phyloP scores from a whole-genome alignment of 2,329 filamentous ascomycete species.

The Pseudophaeomoniella oleicola region DNA sequence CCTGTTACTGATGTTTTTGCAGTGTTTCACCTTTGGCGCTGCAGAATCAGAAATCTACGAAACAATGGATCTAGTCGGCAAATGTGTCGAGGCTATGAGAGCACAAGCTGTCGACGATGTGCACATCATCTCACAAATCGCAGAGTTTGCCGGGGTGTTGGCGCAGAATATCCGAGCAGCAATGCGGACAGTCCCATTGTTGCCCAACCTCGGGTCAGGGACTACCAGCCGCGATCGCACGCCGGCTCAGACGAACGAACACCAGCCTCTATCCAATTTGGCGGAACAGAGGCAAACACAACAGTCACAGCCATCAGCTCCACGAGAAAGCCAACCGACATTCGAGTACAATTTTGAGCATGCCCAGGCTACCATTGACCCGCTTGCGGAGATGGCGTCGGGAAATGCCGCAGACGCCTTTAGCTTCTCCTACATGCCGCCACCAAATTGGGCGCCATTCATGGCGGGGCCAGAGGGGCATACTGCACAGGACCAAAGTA shows the following conservation, averaged over 20 bases:
- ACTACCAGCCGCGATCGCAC: constrained; percentile 17
- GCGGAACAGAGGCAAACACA: background rate
- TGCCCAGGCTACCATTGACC: background rate
- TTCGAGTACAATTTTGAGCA: constrained; percentile 1
- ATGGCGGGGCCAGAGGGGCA: constrained; percentile 11
- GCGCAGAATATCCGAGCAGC: background rate
- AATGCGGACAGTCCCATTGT: background rate
- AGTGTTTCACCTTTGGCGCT: constrained; percentile 48
- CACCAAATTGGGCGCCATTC: constrained; percentile 9
- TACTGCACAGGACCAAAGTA: constrained; percentile 7
- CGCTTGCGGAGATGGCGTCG: background rate
- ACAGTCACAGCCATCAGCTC: background rate
- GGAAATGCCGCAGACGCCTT: too few species aligned
- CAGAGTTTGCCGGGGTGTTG: constrained; percentile 29
- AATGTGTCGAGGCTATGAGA: constrained; percentile 42
- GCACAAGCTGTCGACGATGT: constrained; percentile 52
- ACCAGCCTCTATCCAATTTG: constrained; percentile 18
- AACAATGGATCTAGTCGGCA: constrained; percentile 42
- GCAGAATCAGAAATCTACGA: constrained; percentile 47
- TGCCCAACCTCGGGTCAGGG: background rate
- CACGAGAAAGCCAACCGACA: background rate
- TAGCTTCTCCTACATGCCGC: constrained; percentile 13
- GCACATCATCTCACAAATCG: constrained; percentile 47
- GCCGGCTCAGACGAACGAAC: constrained; percentile 18
- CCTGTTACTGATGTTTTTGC: constrained; percentile 6